These are phyloP conservation scores for Xylariaceae sp. DNA, from an alignment of 2,329 filamentous ascomycete genomes.

Conservation along the genomic window DNA sequence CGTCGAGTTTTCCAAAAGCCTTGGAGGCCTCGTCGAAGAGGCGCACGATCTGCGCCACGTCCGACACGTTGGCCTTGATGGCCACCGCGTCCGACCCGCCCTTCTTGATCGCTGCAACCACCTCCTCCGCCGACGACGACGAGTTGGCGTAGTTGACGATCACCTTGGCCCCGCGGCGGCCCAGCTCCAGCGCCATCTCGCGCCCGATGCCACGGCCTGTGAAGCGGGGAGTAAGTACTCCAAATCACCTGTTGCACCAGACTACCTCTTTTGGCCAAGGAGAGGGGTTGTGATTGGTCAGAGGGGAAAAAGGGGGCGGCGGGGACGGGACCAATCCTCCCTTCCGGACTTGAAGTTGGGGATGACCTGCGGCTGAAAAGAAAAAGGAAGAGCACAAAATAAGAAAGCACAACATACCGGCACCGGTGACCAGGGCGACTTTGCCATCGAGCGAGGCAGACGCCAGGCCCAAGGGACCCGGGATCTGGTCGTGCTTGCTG, in stretches of 20 bases:
- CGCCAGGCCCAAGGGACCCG: constrained; percentile 30
- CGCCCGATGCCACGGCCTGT: constrained; percentile 57
- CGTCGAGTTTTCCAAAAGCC: constrained; percentile 60
- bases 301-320: no score
- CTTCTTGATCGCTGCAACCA: constrained; percentile 59
- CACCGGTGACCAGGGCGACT: constrained; percentile 31
- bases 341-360: constrained; percentile 19
- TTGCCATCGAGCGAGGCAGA: constrained; percentile 32
- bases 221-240: no score
- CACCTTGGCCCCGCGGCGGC: constrained; percentile 56
- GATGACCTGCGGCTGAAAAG: constrained; percentile 4
- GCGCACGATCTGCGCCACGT: constrained; percentile 53
- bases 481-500: constrained; percentile 30
- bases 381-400: not conserved
- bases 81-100: constrained; percentile 54
- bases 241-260: no score
- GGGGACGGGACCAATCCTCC: no score
- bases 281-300: constrained; percentile 5
- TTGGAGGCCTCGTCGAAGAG: constrained; percentile 57
- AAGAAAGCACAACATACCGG: constrained; percentile 24
- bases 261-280: not conserved
- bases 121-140: constrained; percentile 53
- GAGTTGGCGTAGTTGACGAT: constrained; percentile 63
- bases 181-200: constrained; percentile 59
- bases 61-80: constrained; percentile 60